phyloP scores from a whole-genome alignment of 148 eudicot species.

The Polygonum aviculare region DNA sequence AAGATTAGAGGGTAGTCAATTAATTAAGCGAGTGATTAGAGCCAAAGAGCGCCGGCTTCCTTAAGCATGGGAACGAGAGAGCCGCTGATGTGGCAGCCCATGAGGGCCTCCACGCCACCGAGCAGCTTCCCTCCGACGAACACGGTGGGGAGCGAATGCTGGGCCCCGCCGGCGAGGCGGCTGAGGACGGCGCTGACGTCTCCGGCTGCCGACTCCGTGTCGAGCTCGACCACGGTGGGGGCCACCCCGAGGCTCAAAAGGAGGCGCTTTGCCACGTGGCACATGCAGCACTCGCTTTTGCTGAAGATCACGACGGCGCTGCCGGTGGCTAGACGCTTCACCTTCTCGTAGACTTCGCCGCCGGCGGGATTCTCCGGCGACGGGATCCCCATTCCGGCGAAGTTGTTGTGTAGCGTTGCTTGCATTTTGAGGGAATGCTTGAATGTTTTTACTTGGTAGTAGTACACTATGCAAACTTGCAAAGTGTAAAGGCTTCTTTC shows the following conservation, averaged over 20 bases:
- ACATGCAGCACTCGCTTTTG: slow-evolving; percentile 57
- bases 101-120: slow-evolving; percentile 59
- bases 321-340: slow-evolving; percentile 24
- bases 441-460: background rate
- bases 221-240: slow-evolving; percentile 49
- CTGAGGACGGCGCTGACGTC: background rate
- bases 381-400: background rate
- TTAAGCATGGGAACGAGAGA: slow-evolving; percentile 52
- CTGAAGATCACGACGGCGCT: slow-evolving; percentile 70
- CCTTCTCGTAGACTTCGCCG: slow-evolving; percentile 22
- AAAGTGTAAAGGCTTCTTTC: background rate
- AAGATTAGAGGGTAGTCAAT: background rate
- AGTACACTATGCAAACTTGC: background rate
- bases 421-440: background rate
- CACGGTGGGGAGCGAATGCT: slow-evolving; percentile 43
- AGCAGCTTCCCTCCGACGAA: slow-evolving; percentile 62
- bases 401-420: background rate
- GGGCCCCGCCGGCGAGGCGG: background rate
- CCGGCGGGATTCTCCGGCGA: background rate
- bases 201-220: background rate
- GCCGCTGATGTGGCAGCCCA: slow-evolving; percentile 59
- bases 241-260: slow-evolving; percentile 65
- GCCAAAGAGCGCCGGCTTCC: slow-evolving; percentile 69
- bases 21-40: slow-evolving; percentile 10
- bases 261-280: slow-evolving; percentile 65